phyloP scores from a whole-genome alignment of 23 red algal genomes.

The Gracilaria domingensis region DNA sequence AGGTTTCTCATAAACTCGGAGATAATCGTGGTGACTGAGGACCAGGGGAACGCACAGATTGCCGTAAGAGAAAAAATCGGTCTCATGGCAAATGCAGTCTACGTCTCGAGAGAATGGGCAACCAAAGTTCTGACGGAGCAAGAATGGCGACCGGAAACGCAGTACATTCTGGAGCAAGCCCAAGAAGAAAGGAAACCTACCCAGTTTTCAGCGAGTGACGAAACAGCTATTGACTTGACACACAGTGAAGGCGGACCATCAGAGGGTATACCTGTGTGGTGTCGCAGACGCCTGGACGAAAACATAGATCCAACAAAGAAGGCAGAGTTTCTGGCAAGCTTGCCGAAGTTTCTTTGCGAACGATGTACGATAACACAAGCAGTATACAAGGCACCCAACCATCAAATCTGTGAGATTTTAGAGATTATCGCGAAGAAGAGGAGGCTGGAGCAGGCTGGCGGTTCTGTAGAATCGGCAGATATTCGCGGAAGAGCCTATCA shows the following conservation, averaged over 20 bases:
- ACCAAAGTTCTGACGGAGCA: slow-evolving; percentile 41
- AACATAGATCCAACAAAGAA: slow-evolving; percentile 24
- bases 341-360: slow-evolving; percentile 51
- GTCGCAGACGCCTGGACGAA: neutral
- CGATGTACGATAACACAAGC: slow-evolving; percentile 50
- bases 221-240: neutral
- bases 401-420: slow-evolving; percentile 43
- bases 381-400: slow-evolving; percentile 45
- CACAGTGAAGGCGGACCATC: neutral
- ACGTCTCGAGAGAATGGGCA: slow-evolving; percentile 54
- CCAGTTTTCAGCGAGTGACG: slow-evolving; percentile 16
- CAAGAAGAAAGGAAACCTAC: neutral
- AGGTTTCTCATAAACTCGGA: neutral
- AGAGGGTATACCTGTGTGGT: slow-evolving; percentile 51
- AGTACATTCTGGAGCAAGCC: slow-evolving; percentile 29
- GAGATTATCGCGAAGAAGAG: slow-evolving; percentile 50
- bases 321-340: neutral
- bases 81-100: neutral
- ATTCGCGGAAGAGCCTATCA: slow-evolving; percentile 61
- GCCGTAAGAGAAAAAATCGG: neutral
- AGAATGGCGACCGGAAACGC: slow-evolving; percentile 2
- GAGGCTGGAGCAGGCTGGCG: slow-evolving; percentile 61
- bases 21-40: slow-evolving; percentile 50
- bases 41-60: slow-evolving; percentile 3
- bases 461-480: slow-evolving; percentile 26